phyloP scores from a whole-genome alignment of 352 stramenopile species.

The Pythium apleroticum region DNA sequence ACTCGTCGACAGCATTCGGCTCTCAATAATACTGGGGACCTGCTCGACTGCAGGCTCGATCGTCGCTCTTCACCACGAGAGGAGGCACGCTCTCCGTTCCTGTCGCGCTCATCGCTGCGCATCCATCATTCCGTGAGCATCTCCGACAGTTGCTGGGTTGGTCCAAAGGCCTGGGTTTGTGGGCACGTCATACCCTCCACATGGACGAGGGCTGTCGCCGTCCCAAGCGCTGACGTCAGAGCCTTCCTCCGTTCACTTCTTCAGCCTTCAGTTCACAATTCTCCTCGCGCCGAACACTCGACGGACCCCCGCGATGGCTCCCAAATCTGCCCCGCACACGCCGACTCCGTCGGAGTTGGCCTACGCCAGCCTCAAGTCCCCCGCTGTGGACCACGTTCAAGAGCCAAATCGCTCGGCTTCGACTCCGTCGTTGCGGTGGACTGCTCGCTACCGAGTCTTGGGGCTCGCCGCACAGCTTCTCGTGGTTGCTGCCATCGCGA shows the following conservation, averaged over 20 bases:
- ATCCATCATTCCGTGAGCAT: not conserved
- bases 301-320: not conserved
- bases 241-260: not conserved
- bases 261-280: not conserved
- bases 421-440: not conserved
- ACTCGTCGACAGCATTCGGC: too few species aligned
- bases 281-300: not conserved
- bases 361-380: not conserved
- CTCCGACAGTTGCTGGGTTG: not conserved
- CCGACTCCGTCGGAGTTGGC: not conserved
- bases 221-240: too few species aligned
- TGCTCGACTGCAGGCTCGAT: too few species aligned
- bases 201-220: too few species aligned
- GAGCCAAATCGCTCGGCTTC: not conserved
- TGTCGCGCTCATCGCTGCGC: too few species aligned
- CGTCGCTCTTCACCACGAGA: too few species aligned
- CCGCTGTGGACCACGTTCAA: too few species aligned
- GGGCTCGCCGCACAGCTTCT: conserved; percentile 29
- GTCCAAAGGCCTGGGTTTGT: not conserved
- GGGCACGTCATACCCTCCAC: too few species aligned
- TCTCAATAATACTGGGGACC: too few species aligned
- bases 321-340: not conserved
- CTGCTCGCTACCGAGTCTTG: not conserved
- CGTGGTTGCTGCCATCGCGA: conserved; percentile 26
- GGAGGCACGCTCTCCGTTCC: too few species aligned